phyloP scores from a whole-genome alignment of 805 yeast genomes.

The Scheffersomyces coipomensis region DNA sequence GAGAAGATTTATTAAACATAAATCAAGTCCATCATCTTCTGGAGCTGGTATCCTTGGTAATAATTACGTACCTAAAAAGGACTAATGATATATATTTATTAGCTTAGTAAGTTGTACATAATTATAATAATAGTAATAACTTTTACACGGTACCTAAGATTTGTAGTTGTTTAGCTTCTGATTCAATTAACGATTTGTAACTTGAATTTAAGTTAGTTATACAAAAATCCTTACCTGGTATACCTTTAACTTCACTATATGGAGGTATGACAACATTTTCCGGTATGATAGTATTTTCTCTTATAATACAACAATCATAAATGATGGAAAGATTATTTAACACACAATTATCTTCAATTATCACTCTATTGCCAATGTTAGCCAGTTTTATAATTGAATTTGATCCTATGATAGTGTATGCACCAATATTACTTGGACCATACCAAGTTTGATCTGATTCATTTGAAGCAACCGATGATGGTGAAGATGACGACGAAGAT shows the following conservation, averaged over 20 bases:
- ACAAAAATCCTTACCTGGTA: conserved; percentile 30
- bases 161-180: conserved; percentile 29
- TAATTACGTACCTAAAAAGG: conserved; percentile 16
- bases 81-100: conserved; percentile 7
- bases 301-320: conserved; percentile 52
- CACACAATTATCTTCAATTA: conserved; percentile 41
- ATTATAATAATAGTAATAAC: not conserved
- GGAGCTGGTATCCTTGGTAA: conserved; percentile 20
- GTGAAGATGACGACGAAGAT: no score
- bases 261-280: conserved; percentile 49
- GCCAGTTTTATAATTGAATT: conserved; percentile 31
- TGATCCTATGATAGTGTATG: conserved; percentile 43
- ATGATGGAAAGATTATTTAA: conserved; percentile 37
- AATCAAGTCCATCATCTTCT: conserved; percentile 2
- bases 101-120: not conserved
- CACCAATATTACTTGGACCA: conserved; percentile 42
- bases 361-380: conserved; percentile 48
- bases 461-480: no score
- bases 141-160: conserved; percentile 11
- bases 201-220: conserved; percentile 25
- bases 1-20: conserved; percentile 1
- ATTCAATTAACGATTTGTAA: conserved; percentile 35
- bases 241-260: conserved; percentile 44
- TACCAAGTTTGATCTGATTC: conserved; percentile 5
- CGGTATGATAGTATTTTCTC: conserved; percentile 41